These are phyloP conservation scores for Zea mays DNA, from an alignment of 176 grass and related monocot species.

Conservation along the genomic window Zm-B73-REFERENCE-NAM-5.0 NC_050102.1:49113001-49113500, in stretches of 20 bases:
- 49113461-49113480: slow-evolving; percentile 24
- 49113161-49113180: not conserved
- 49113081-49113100: slow-evolving; percentile 16
- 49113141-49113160: slow-evolving; percentile 14
- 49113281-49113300: not conserved
- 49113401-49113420: slow-evolving; percentile 8
- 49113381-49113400: not conserved
- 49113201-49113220: slow-evolving; percentile 92
- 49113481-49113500: not conserved
- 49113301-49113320: not conserved
- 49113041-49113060: slow-evolving; percentile 59
- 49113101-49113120: slow-evolving; percentile 6
- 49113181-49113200: slow-evolving; percentile 12
- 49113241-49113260: slow-evolving; percentile 68
- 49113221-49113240: slow-evolving; percentile 99
- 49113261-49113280: slow-evolving; percentile 17
- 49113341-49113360: not conserved
- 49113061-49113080: slow-evolving; percentile 26
- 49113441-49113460: slow-evolving; percentile 15
- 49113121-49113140: not conserved
- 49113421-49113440: slow-evolving; percentile 6
- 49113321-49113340: not conserved
- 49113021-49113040: slow-evolving; percentile 99
- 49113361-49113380: not conserved
- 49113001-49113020: slow-evolving; percentile 97